Percentiles rank a stretch among this genome's conserved stretches.
These are phyloP conservation scores for Ambrosiella cleistominuta DNA, from an alignment of 2,329 filamentous ascomycete genomes.

Conservation along the genomic window DNA sequence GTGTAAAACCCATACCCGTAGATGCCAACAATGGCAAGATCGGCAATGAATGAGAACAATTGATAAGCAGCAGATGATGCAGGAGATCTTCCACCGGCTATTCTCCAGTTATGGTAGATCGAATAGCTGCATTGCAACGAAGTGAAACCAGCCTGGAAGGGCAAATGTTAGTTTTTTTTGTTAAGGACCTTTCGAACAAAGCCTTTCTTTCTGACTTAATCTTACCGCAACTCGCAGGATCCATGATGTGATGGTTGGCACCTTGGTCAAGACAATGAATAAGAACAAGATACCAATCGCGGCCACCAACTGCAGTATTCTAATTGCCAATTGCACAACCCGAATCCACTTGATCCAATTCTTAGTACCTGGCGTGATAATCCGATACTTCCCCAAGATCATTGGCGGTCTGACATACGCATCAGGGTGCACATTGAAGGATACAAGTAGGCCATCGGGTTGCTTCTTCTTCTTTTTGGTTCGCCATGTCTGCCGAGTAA, in stretches of 20 bases:
- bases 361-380: constrained; percentile 51
- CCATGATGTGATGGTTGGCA: constrained; percentile 50
- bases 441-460: constrained; percentile 57
- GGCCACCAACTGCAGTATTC: constrained; percentile 48
- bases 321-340: constrained; percentile 48
- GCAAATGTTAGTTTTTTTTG: not conserved
- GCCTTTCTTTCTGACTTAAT: too few relatives aligned
- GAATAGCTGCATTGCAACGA: constrained; percentile 57
- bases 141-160: constrained; percentile 52
- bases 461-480: constrained; percentile 44
- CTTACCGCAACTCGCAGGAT: constrained; percentile 61
- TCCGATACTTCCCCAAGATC: constrained; percentile 34
- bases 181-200: constrained; percentile 10
- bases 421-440: constrained; percentile 80
- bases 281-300: constrained; percentile 56
- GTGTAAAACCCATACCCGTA: constrained; percentile 38
- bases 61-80: constrained; percentile 78
- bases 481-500: constrained; percentile 62
- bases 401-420: constrained; percentile 40
- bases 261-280: constrained; percentile 57
- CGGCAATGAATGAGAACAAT: constrained; percentile 60
- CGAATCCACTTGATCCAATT: constrained; percentile 51
- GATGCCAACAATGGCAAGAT: constrained; percentile 38
- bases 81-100: constrained; percentile 53
- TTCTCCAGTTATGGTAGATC: constrained; percentile 60